Evolutionary conservation across 768 basidiomycete genomes (phyloP), one percentile per base, ranked within the genome.

Genomic region (Boletus sensibilis): DNA sequence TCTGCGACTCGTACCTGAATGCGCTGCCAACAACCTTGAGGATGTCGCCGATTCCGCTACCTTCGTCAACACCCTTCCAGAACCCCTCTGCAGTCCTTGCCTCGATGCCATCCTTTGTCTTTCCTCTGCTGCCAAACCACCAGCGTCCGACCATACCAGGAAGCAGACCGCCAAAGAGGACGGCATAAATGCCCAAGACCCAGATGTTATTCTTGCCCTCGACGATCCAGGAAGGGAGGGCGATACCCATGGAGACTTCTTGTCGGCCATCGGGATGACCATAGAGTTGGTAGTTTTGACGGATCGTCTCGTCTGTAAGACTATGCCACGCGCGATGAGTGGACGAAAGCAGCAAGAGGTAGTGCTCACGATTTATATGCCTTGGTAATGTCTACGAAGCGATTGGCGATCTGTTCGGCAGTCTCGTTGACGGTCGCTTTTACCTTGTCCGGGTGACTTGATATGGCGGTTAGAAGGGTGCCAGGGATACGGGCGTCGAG

Each of bases 221-320:
- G 48, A 99, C 81, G 53, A 99, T 85, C 94, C 95, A 98, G 52
- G 83, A 79, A 0, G 97, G 97, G 6, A 99, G 78, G 0, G 97
- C 97, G 61, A 99, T 95, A 50, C 95, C 95, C 83, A 94, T 92
- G 16, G 89, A 85, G 29, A 95, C 79, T 66, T 93, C 90, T 68
- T 98, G 94, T n/a, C 92, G 88, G 8, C 97, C 97, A 70, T 99
- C 97, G 0, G 97, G 97, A 68, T 99, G 89, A 3, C 94, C 94
- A 61, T 90, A 98, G 37, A 86, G 78, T 62, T 90, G 84, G 76
- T 86, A 86, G 72, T 99, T 99, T 65, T 88, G 85, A 40, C 94
- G 90, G 52, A 94, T 94, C 6, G 83, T 87, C 68, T 92, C 92
- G 73, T 99, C 94, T 1, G 95, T 98, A 25, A 99, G 75, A 9